Evolutionary conservation across 2,329 filamentous ascomycete species (phyloP).

Genomic region (Hortaea sp.): DNA sequence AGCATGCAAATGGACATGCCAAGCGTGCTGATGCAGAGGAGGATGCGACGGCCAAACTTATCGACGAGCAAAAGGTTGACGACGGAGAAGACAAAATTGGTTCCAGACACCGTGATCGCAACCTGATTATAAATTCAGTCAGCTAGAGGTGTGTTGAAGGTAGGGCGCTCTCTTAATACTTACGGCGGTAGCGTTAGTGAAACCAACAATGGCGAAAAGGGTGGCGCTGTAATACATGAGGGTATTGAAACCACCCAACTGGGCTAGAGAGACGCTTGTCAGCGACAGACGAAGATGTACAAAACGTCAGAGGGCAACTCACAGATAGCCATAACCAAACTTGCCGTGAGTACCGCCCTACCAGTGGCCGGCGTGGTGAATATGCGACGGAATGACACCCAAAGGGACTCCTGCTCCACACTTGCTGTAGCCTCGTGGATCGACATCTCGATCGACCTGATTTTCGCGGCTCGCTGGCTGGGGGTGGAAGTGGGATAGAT

Average conservation of each 20-base stretch:
- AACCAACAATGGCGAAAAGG: constrained; percentile 39
- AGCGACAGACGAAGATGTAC: too few relatives aligned
- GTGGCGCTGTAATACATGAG: constrained; percentile 34
- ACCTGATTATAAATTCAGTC: too few relatives aligned
- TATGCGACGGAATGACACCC: constrained; percentile 29
- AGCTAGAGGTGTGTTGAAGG: too few relatives aligned
- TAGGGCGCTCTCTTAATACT: too few relatives aligned
- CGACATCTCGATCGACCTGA: constrained; percentile 30
- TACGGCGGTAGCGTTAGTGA: constrained; percentile 40
- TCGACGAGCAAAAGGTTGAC: constrained; percentile 41
- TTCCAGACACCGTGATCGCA: constrained; percentile 34
- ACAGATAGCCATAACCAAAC: constrained; percentile 41
- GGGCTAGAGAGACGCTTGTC: constrained; percentile 17
- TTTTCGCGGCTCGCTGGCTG: constrained; percentile 36
- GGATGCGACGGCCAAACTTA: constrained; percentile 34
- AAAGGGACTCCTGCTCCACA: constrained; percentile 32
- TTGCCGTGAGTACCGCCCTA: constrained; percentile 37
- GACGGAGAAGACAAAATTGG: constrained; percentile 42
- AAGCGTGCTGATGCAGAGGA: constrained; percentile 35
- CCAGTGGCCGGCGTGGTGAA: constrained; percentile 36
- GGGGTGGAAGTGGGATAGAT: constrained; percentile 35
- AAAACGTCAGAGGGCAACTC: too few relatives aligned
- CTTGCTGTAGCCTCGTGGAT: constrained; percentile 33
- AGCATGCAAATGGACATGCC: constrained; percentile 53
- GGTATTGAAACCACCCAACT: constrained; percentile 38